Evolutionary conservation across 2,329 filamentous ascomycete genomes (phyloP).

Genomic region (Alternaria brassicae): DNA sequence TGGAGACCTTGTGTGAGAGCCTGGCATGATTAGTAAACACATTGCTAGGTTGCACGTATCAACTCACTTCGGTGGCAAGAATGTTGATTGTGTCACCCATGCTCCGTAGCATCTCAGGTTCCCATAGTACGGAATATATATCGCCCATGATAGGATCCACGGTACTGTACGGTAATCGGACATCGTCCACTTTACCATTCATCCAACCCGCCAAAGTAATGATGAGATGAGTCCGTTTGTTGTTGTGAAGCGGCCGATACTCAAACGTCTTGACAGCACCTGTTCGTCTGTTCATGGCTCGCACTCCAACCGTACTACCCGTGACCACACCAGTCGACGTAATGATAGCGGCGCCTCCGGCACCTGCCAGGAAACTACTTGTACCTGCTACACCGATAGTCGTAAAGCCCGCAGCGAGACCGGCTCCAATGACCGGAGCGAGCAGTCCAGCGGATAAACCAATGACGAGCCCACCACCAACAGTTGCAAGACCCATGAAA

Average conservation of each 20-base stretch:
- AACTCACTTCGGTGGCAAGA: conserved; percentile 85
- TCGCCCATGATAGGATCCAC: conserved; percentile 98
- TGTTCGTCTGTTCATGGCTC: conserved; percentile 84
- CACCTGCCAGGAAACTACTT: conserved; percentile 85
- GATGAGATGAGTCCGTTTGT: conserved; percentile 95
- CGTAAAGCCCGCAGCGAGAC: conserved; percentile 91
- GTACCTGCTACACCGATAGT: conserved; percentile 94
- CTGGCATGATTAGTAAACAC: conserved; percentile 55
- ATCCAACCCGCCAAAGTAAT: conserved; percentile 97
- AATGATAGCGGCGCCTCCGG: conserved; percentile 91
- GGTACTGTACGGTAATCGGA: conserved; percentile 92
- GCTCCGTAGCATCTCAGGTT: conserved; percentile 95
- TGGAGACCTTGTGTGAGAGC: conserved; percentile 95
- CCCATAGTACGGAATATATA: conserved; percentile 95
- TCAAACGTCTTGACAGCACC: conserved; percentile 96
- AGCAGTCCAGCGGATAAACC: conserved; percentile 90
- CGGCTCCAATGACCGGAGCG: conserved; percentile 91
- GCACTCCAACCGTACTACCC: conserved; percentile 83
- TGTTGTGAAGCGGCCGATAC: conserved; percentile 95
- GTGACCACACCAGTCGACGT: conserved; percentile 87
- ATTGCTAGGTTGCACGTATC: conserved; percentile 21
- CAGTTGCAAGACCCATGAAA: conserved; percentile 96
- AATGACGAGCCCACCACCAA: conserved; percentile 93
- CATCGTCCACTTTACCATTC: conserved; percentile 96
- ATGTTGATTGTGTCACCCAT: conserved; percentile 99